Evolutionary conservation across 306 rosid species (phyloP), one percentile per base, ranked within the genome.

Genomic region (Dalbergia cultrata): DNA sequence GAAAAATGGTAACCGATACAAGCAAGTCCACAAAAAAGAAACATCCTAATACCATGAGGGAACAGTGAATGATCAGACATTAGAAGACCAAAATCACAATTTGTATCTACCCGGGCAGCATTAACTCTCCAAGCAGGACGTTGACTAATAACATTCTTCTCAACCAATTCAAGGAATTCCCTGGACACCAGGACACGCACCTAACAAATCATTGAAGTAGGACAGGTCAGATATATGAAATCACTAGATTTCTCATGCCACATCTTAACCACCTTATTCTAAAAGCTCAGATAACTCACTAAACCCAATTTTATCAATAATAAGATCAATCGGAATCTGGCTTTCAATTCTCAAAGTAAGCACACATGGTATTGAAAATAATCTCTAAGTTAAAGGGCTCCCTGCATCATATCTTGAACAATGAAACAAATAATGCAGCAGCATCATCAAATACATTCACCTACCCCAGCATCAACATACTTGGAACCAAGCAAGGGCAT

Each of bases 31-130:
- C 14, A 62, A 68, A 44, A 78, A 45, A 12, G 31, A 26, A 26
- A 5, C 14, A 41, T 69, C 68, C 70, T 16, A 79, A 67, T 92
- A 94, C 97, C 97, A 43, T 68, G 33, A 60, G 87, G 70, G 80
- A 95, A 92, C 81, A 92, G 84, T 19, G 98, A 92, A 87, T 92
- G 97, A 83, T 95, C 98, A 43, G 97, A 87, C 72, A 95, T 80
- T 44, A 95, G 88, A 67, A 95, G 90, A 82, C 77, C 93, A 69
- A 89, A 84, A 82, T 89, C 91, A 79, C 85, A 86, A 13, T 77
- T 65, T 3, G 86, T 74, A 83, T 92, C 92, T 14, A 90, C 85
- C 85, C 70, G 85, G 19, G 93, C 89, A 75, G 92, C 89, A 77
- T 82, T 90, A 85, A 93, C 91, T 67, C 99, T 85, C 85, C 80